Base-by-base conservation (phyloP, 2,329 filamentous ascomycete species). In the Graphilbum sp. region DNA sequence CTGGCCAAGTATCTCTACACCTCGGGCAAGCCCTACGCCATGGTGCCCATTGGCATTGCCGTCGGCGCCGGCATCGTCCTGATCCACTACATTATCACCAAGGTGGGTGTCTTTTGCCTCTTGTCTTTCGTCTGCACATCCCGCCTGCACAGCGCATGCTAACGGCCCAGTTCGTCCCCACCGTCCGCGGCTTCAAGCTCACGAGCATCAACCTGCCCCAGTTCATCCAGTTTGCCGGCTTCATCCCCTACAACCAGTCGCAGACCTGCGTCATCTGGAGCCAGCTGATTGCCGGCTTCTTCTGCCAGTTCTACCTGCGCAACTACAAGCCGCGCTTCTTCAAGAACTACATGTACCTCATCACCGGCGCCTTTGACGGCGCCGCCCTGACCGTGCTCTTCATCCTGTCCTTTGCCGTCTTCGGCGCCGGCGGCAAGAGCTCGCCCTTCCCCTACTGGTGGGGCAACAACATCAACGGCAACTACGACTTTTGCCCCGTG, bases 251-350 rank as follows among this genome's bases (percentile, higher is more conserved):
- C 52, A 69, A 71, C 49, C 52, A 56, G 32, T 64, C 61, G 1
- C 69, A 72, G 49, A 72, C 69, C 2, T 72, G 68, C 42, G 63
- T 72, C 21, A 50, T 72, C 35, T 50, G 66, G 40, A 67, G 60
- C 47, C 58, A 60, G 48, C 4, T 61, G n/a, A 21, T 58, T 19
- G 43, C 54, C 3, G 67, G 45, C 1, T 63, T 70, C 49, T 68
- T 59, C 44, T 53, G 58, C 9, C 67, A 71, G 50, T 66, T 57
- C 45, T 71, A 63, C 38, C 59, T 71, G 16, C 61, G 67, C 40
- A 68, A 68, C 55, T 64, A 67, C 52, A 51, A 51, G 8, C 68
- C 67, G 3, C 54, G 59, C 5, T 55, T 69, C 36, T 72, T 69
- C 56, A 64, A 56, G 47, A 62, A 72, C 41, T 71, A 69, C 46